Base-by-base conservation (phyloP, 1,139 yeast genomes). In the Candida glucosophila region DNA sequence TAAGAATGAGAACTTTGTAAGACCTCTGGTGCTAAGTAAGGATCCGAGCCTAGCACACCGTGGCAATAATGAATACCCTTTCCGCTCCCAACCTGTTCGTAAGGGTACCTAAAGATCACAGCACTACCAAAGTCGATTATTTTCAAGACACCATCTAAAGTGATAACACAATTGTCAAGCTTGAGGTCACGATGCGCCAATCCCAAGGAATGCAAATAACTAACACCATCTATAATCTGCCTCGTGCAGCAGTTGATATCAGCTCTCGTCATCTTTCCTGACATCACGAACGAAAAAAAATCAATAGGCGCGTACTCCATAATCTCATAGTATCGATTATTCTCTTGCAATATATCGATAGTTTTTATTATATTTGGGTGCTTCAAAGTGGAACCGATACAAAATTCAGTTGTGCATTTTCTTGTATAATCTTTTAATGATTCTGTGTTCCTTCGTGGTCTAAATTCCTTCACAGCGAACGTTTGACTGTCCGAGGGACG, bases 291-390 rank as follows among this genome's bases (percentile, higher is more conserved):
- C 2, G 96, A 95, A 58, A 92, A 92, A 49, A 88, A 80, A 54
- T 92, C 99, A 32, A 80, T 81, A 12, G 95, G 96, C 32, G 96
- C 92, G 49, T 83, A 92, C 50, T 92, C 98, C 98, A 92, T 90
- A 25, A 92, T 88, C 52, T 92, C 96, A 50, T 77, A 90, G 47
- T 83, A 83, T 39, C 86, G 73, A 34, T 77, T 82, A 39, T 77
- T 78, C 43, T 86, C 96, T 44, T 83, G 81, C 31, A 88, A 75
- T 20, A 90, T 85, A 49, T 92, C 98, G 32, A 90, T 69, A 0
- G 98, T 90, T 50, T 88, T 92, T 43, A 90, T 86, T 37, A 90
- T 77, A 51, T 88, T 86, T 29, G 94, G 88, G 55, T 86, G 93
- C 48, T 81, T 81, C 34, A 88, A 64, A 3, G 96, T 83, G 9